Percentiles rank a stretch among this genome's conserved stretches.
Evolutionary conservation across 768 basidiomycete species (phyloP).

Genomic region (Gymnopilus dilepis): DNA sequence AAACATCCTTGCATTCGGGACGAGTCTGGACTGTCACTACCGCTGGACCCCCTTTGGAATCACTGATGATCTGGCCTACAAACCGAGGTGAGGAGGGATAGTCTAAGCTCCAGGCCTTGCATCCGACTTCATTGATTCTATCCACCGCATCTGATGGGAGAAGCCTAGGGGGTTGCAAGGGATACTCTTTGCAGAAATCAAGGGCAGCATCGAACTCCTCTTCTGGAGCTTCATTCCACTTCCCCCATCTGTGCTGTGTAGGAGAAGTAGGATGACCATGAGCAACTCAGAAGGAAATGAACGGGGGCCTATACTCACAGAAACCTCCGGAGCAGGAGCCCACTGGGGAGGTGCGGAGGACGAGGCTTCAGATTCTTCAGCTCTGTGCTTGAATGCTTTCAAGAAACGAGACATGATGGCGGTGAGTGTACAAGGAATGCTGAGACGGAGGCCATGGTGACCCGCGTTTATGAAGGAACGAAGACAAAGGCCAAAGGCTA

Average conservation of each 20-base stretch:
- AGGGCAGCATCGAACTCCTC: slow-evolving; percentile 58
- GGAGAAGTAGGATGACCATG: neutral
- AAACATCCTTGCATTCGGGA: slow-evolving; percentile 50
- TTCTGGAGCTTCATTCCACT: slow-evolving; percentile 60
- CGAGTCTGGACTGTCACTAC: slow-evolving; percentile 49
- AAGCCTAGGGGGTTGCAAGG: slow-evolving; percentile 46
- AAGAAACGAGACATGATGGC: slow-evolving; percentile 22
- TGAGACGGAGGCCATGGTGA: neutral
- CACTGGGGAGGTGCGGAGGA: slow-evolving; percentile 52
- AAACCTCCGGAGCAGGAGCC: slow-evolving; percentile 62
- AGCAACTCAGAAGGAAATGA: neutral
- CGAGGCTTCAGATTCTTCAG: neutral
- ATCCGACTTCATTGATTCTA: slow-evolving; percentile 50
- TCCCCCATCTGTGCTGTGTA: slow-evolving; percentile 50
- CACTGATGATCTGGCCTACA: slow-evolving; percentile 45
- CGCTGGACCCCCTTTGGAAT: slow-evolving; percentile 36
- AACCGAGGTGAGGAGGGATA: slow-evolving; percentile 48
- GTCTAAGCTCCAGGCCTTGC: slow-evolving; percentile 60
- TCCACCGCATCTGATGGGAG: slow-evolving; percentile 60
- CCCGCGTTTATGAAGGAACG: neutral
- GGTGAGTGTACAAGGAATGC: neutral
- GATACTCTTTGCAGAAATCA: slow-evolving; percentile 49
- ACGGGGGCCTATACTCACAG: slow-evolving; percentile 32
- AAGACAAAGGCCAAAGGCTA: neutral
- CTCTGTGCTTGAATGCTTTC: slow-evolving; percentile 18